Percentiles rank a stretch among this genome's conserved stretches.
phyloP scores from a whole-genome alignment of 345 rosid species.

The Raphanus sativus region DNA sequence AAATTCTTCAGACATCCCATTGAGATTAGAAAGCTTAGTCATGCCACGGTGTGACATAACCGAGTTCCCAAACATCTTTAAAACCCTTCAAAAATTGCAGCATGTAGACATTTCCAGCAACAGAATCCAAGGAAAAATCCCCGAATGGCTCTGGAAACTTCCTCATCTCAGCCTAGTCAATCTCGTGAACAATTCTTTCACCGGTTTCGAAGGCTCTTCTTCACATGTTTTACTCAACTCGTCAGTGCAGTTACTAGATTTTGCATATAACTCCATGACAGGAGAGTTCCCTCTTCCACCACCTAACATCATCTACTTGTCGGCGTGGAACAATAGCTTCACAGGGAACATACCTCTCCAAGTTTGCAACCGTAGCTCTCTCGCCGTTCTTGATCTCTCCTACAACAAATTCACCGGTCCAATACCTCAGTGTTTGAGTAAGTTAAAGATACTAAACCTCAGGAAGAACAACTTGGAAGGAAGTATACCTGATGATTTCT shows the following conservation, averaged over 20 bases:
- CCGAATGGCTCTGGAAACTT: conserved; percentile 15
- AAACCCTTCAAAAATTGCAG: neutral
- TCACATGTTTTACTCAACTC: neutral
- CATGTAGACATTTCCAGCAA: conserved; percentile 3
- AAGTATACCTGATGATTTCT: conserved; percentile 1
- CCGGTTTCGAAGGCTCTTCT: neutral
- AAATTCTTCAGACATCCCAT: neutral
- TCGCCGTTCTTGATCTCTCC: neutral
- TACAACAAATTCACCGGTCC: conserved; percentile 17
- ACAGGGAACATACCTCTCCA: conserved; percentile 6
- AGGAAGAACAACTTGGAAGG: conserved; percentile 28
- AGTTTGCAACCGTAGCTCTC: neutral
- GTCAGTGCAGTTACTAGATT: neutral
- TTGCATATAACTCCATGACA: neutral
- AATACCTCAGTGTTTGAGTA: conserved; percentile 19
- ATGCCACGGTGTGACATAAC: neutral
- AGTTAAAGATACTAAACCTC: neutral
- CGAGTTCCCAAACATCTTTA: conserved; percentile 20
- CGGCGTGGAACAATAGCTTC: conserved; percentile 15
- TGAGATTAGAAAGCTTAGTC: neutral
- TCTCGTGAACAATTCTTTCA: neutral
- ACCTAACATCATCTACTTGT: neutral
- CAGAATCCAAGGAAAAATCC: neutral
- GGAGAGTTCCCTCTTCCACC: neutral
- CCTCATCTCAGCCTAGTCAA: neutral